phyloP scores from a whole-genome alignment of 306 rosid species.

The Quercus ilex region DNA sequence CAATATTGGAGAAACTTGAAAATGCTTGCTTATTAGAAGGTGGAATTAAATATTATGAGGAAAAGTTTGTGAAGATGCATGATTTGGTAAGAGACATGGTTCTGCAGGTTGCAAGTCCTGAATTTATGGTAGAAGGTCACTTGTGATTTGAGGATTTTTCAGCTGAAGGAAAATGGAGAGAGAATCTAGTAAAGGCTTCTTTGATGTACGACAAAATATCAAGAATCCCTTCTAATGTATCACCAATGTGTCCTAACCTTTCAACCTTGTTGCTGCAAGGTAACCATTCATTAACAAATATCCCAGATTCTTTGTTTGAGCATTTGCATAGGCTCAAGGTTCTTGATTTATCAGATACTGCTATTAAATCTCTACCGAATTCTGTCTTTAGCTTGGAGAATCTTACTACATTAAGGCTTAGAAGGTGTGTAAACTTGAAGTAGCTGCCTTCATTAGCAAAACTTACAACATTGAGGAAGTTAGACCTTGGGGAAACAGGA shows the following conservation, averaged over 20 bases:
- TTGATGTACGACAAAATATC: too few relatives aligned
- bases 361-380: conserved; percentile 12
- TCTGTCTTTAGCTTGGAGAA: conserved; percentile 10
- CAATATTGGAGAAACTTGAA: conserved; percentile 17
- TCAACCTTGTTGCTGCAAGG: conserved; percentile 11
- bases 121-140: too few relatives aligned
- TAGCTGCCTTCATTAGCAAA: conserved; percentile 7
- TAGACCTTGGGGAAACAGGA: conserved; percentile 3
- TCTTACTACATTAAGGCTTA: background rate
- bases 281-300: background rate
- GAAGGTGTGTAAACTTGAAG: background rate
- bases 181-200: too few relatives aligned
- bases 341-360: conserved; percentile 19
- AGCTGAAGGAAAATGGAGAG: too few relatives aligned
- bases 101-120: too few relatives aligned
- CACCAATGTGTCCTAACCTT: conserved; percentile 16
- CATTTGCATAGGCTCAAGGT: conserved; percentile 17
- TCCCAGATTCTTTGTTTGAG: conserved; percentile 18
- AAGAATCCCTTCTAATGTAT: too few relatives aligned
- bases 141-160: too few relatives aligned
- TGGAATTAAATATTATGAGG: background rate
- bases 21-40: background rate
- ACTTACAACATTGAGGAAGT: background rate
- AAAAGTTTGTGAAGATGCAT: conserved; percentile 19
- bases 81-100: conserved; percentile 13